A percentile compares a stretch with the other conserved stretches of the same genome.
Conservation (phyloP, 371 early-diverging fungal genomes). For the Mortierella polycephala region DNA sequence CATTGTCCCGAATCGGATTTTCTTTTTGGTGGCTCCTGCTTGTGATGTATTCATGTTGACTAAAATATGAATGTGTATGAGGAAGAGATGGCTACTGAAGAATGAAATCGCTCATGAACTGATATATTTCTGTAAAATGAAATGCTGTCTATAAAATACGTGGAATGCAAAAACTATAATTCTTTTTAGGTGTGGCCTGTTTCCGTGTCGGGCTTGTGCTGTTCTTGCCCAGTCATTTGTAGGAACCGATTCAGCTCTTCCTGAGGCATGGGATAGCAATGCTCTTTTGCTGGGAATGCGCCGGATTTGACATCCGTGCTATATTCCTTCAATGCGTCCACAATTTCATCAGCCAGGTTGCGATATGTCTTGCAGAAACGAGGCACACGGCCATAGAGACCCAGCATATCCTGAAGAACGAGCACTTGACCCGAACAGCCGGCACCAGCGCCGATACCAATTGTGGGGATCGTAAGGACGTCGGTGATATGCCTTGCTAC, state of each 20-base stretch:
- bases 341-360: constrained; percentile 75
- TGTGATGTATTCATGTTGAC: constrained; percentile 10
- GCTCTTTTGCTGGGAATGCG: constrained; percentile 79
- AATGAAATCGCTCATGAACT: neutral
- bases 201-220: neutral
- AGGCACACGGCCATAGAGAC: constrained; percentile 59
- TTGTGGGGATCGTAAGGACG: constrained; percentile 84
- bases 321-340: constrained; percentile 76
- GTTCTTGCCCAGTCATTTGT: constrained; percentile 25
- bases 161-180: neutral
- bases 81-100: neutral
- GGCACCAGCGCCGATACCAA: constrained; percentile 96
- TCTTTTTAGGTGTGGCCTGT: neutral
- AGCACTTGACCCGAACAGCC: constrained; percentile 93
- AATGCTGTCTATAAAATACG: neutral
- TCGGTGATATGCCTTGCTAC: constrained; percentile 88
- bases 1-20: constrained; percentile 9
- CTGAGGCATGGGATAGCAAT: constrained; percentile 79
- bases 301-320: constrained; percentile 79
- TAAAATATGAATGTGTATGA: neutral
- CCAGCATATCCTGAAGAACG: constrained; percentile 90
- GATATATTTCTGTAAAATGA: neutral
- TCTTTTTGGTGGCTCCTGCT: constrained; percentile 1
- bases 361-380: constrained; percentile 92
- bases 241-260: constrained; percentile 65